A percentile compares a stretch with the other conserved stretches of the same genome.
Conservation (phyloP, 176 grass and related monocot genomes). For the Eremochloa ophiuroides region DNA sequence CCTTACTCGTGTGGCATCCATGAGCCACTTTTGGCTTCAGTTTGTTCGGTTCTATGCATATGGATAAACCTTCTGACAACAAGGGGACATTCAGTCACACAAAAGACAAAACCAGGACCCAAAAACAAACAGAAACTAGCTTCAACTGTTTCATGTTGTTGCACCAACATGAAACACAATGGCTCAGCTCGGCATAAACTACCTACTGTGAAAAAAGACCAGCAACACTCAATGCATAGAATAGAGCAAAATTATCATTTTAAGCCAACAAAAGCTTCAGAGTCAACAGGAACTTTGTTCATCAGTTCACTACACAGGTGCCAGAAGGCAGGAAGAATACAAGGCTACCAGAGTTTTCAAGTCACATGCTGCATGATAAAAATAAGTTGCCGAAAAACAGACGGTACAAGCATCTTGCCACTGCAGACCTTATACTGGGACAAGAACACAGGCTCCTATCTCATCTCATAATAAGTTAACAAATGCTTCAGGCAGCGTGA, state of each 20-base stretch:
- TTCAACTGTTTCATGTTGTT: background rate
- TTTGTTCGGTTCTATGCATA: no score
- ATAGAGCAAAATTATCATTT: background rate
- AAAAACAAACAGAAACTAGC: no score
- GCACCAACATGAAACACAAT: background rate
- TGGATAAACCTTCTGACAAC: background rate
- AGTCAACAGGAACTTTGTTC: background rate
- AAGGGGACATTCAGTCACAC: background rate
- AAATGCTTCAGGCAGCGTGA: background rate
- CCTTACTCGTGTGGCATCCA: no score
- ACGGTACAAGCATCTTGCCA: background rate
- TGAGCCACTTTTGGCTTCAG: no score
- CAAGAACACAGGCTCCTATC: constrained; percentile 17
- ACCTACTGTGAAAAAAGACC: background rate
- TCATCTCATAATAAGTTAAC: constrained; percentile 5
- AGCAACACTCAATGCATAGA: background rate
- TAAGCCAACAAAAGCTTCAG: background rate
- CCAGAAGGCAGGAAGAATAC: background rate
- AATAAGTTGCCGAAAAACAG: background rate
- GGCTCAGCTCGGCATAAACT: background rate
- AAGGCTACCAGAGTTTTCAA: background rate
- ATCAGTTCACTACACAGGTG: background rate
- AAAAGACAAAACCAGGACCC: background rate
- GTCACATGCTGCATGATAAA: constrained; percentile 14
- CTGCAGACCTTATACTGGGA: constrained; percentile 16